Evolutionary conservation across 768 basidiomycete species (phyloP).

Genomic region (Suillus weaverae): DNA sequence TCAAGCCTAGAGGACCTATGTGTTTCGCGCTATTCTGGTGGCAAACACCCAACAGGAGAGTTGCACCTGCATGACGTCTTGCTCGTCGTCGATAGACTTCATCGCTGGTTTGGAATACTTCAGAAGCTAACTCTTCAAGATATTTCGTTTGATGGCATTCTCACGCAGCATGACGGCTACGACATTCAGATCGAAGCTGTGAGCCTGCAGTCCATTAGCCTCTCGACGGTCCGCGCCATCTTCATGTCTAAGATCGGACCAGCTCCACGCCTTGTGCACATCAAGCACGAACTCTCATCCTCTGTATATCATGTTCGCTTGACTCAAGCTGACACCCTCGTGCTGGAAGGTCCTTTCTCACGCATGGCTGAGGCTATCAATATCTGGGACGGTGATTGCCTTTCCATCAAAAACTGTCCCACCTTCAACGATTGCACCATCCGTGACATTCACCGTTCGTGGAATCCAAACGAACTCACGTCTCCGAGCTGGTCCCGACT

Average conservation of each 20-base stretch:
- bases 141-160: background rate
- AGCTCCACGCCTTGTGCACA: constrained; percentile 28
- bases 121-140: constrained; percentile 4
- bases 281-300: background rate
- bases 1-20: background rate
- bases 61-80: constrained; percentile 1
- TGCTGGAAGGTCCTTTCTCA: background rate
- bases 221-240: constrained; percentile 39
- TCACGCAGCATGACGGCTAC: background rate
- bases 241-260: constrained; percentile 57
- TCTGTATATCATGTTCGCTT: background rate
- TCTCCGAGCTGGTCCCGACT: constrained; percentile 2
- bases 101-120: background rate
- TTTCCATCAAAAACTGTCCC: background rate
- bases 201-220: constrained; percentile 6
- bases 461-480: background rate
- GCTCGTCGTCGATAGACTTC: background rate
- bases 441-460: background rate
- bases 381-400: background rate
- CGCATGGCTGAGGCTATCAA: background rate
- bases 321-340: background rate
- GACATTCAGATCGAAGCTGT: constrained; percentile 10
- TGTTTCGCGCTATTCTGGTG: background rate
- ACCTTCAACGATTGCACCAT: background rate
- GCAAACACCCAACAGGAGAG: constrained; percentile 1